A percentile compares a stretch with the other conserved stretches of the same genome.
These are phyloP conservation scores for Reticulascus tulasneorum DNA, from an alignment of 2,329 filamentous ascomycete genomes.

Conservation along the genomic window DNA sequence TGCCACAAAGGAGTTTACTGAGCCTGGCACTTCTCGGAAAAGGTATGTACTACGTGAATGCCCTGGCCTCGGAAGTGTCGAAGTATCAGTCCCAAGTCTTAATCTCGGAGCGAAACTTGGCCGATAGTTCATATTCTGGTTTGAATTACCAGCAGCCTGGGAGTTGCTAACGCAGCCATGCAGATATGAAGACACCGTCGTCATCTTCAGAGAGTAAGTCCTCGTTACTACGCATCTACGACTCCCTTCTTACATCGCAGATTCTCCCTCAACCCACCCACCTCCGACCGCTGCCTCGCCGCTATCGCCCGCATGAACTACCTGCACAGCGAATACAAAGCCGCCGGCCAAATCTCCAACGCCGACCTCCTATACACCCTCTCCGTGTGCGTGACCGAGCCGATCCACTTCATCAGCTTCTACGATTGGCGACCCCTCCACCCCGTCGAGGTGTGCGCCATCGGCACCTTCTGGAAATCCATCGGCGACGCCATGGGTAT, in stretches of 20 bases:
- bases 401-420: constrained; percentile 55
- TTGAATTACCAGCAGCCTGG: not conserved
- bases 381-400: constrained; percentile 62
- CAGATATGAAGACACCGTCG: constrained; percentile 37
- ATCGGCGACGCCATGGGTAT: constrained; percentile 69
- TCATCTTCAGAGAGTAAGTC: constrained; percentile 32
- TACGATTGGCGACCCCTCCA: constrained; percentile 70
- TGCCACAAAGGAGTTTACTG: constrained; percentile 30
- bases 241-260: constrained; percentile 11
- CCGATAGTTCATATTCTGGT: not conserved
- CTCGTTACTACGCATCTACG: not conserved
- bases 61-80: no score
- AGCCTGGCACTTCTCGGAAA: constrained; percentile 26
- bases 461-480: constrained; percentile 67
- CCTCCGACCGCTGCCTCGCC: constrained; percentile 28
- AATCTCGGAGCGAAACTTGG: not conserved
- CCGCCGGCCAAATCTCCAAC: constrained; percentile 30
- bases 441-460: constrained; percentile 63
- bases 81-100: no score
- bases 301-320: constrained; percentile 36
- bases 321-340: constrained; percentile 31
- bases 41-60: constrained; percentile 19
- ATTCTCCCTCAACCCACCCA: constrained; percentile 29
- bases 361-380: constrained; percentile 36
- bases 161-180: not conserved